Conservation (phyloP, 2,329 filamentous ascomycete species). For the Penicillium sp. region DNA sequence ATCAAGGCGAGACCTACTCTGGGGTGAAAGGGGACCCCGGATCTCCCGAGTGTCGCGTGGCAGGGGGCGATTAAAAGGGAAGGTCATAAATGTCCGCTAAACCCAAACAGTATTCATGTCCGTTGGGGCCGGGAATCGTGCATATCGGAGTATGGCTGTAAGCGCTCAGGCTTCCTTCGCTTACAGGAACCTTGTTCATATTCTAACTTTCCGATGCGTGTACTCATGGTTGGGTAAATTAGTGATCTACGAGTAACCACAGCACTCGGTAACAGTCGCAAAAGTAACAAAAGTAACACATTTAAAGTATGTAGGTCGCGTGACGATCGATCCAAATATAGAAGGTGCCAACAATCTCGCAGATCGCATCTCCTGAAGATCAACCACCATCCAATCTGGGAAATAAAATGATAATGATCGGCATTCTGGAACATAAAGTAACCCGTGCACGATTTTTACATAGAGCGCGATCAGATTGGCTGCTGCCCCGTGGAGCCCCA, state of each 20-base stretch:
- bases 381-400: conserved; percentile 5
- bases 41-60: conserved; percentile 1
- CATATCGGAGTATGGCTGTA: conserved; percentile 16
- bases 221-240: background rate
- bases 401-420: conserved; percentile 17
- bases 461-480: conserved; percentile 15
- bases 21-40: conserved; percentile 4
- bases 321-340: background rate
- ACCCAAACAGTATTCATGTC: conserved; percentile 10
- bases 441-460: conserved; percentile 23
- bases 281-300: too few relatives aligned
- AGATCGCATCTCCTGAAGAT: conserved; percentile 19
- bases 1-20: too few relatives aligned
- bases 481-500: conserved; percentile 10
- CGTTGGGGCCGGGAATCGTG: conserved; percentile 13
- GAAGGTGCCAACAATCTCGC: background rate
- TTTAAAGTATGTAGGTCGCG: background rate
- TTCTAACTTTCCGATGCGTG: too few relatives aligned
- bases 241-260: too few relatives aligned
- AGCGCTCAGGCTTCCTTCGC: conserved; percentile 21
- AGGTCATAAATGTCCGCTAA: conserved; percentile 19
- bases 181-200: conserved; percentile 13
- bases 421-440: conserved; percentile 21
- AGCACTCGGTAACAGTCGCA: too few relatives aligned
- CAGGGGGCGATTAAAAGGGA: conserved; percentile 16